Conservation (phyloP, 2,329 filamentous ascomycete genomes). For the Microdochium trichocladiopsis region DNA sequence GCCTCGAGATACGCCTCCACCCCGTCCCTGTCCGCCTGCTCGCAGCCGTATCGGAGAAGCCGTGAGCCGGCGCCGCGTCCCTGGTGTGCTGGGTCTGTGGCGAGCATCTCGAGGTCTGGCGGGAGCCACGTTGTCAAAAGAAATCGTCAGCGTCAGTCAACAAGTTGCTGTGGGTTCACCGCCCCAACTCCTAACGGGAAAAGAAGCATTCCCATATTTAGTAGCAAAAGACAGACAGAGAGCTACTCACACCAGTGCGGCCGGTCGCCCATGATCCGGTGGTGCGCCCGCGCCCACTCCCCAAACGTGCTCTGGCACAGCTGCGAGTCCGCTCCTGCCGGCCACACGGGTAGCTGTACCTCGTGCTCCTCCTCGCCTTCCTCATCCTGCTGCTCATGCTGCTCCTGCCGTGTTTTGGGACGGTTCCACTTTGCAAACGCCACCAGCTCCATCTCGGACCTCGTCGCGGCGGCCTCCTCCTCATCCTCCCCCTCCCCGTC, state of each 20-base stretch:
- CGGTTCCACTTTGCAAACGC: constrained; percentile 1
- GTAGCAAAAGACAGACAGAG: not conserved
- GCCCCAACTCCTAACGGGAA: no score
- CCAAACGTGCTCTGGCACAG: constrained; percentile 1
- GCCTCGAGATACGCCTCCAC: not conserved
- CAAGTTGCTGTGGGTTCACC: no score
- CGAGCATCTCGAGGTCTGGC: not conserved
- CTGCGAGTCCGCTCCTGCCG: not conserved
- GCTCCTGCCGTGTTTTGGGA: not conserved
- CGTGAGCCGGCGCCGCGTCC: not conserved
- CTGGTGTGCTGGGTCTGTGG: not conserved
- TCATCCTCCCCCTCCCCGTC: not conserved
- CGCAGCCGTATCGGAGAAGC: not conserved
- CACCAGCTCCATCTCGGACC: not conserved
- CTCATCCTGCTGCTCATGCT: not conserved
- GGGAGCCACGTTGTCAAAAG: no score
- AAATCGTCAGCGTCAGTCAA: no score
- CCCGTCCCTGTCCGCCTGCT: not conserved
- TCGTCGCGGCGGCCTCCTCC: not conserved
- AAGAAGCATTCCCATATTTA: not conserved
- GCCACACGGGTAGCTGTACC: not conserved
- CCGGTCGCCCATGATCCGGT: not conserved
- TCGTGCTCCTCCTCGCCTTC: not conserved
- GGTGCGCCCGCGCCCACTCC: not conserved
- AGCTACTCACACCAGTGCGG: not conserved